Conservation (phyloP, 2,329 filamentous ascomycete species). For the Penicillium capsulatum region DNA sequence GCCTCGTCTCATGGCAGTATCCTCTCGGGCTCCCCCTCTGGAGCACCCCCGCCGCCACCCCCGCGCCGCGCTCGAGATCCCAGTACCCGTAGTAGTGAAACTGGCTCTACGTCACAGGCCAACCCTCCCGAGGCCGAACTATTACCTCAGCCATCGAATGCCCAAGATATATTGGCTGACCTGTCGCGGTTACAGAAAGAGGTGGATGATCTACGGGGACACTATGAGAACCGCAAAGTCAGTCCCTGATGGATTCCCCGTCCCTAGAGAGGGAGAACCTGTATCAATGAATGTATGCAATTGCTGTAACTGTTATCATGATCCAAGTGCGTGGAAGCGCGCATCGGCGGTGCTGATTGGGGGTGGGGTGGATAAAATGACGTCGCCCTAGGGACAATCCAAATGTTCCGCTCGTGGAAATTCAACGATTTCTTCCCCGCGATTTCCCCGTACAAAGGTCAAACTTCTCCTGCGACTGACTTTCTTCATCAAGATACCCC, state of each 20-base stretch:
- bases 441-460: conserved; percentile 3
- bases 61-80: conserved; percentile 46
- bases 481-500: neutral
- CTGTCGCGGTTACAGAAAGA: conserved; percentile 68
- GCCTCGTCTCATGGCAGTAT: conserved; percentile 23
- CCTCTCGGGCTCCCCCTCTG: conserved; percentile 23
- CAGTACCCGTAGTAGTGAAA: conserved; percentile 37
- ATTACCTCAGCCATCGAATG: conserved; percentile 39
- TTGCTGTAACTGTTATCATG: neutral
- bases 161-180: conserved; percentile 65
- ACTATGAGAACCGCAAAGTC: conserved; percentile 34
- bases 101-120: conserved; percentile 19
- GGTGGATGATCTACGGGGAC: conserved; percentile 57
- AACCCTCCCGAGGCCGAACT: conserved; percentile 22
- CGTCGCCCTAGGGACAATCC: conserved; percentile 7
- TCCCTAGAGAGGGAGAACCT: conserved; percentile 6
- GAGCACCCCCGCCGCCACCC: conserved; percentile 43
- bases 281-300: conserved; percentile 18
- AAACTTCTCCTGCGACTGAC: conserved; percentile 2
- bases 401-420: conserved; percentile 2
- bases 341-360: neutral
- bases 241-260: conserved; percentile 19
- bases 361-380: conserved; percentile 8
- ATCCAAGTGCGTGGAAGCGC: neutral
- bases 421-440: conserved; percentile 7